Percentiles rank a stretch among this genome's conserved stretches.
Conservation (phyloP, 192 early-diverging fungal species). For the Coemansia asiatica region DNA sequence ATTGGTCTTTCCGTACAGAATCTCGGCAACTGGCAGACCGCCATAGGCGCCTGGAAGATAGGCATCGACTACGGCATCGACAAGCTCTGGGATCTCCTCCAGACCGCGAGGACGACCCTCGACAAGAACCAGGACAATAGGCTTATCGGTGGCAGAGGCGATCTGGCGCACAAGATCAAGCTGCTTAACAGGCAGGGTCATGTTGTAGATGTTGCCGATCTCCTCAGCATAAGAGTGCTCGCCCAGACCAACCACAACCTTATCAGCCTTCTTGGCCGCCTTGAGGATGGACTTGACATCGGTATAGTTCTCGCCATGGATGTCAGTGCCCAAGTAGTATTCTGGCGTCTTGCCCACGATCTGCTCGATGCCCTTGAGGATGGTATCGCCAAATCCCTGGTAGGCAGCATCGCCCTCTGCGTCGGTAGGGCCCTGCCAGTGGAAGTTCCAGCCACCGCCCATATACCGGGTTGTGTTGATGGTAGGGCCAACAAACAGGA, state of each 20-base stretch:
- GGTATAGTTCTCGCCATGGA: conserved; percentile 42
- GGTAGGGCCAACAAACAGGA: conserved; percentile 61
- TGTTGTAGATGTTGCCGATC: conserved; percentile 56
- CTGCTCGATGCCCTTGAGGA: conserved; percentile 25
- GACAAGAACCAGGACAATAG: conserved; percentile 57
- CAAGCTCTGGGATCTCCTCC: conserved; percentile 34
- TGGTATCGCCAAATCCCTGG: conserved; percentile 33
- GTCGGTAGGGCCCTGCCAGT: conserved; percentile 58
- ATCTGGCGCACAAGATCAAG: conserved; percentile 41
- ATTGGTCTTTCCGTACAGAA: conserved; percentile 59
- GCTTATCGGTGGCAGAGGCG: conserved; percentile 29
- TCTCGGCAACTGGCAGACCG: conserved; percentile 60
- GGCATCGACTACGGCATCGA: conserved; percentile 58
- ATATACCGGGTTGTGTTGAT: conserved; percentile 58
- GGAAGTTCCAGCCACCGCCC: conserved; percentile 64
- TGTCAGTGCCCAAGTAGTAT: conserved; percentile 50
- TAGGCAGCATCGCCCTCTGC: conserved; percentile 54
- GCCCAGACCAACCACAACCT: conserved; percentile 57
- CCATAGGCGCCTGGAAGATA: conserved; percentile 67
- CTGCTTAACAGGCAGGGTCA: conserved; percentile 53
- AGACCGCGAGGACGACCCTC: conserved; percentile 61
- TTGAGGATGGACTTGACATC: conserved; percentile 13
- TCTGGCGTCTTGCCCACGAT: conserved; percentile 20
- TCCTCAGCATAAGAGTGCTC: conserved; percentile 64
- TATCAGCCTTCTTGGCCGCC: conserved; percentile 51